phyloP scores from a whole-genome alignment of 73 alveolate species.

The Stentor coeruleus region DNA sequence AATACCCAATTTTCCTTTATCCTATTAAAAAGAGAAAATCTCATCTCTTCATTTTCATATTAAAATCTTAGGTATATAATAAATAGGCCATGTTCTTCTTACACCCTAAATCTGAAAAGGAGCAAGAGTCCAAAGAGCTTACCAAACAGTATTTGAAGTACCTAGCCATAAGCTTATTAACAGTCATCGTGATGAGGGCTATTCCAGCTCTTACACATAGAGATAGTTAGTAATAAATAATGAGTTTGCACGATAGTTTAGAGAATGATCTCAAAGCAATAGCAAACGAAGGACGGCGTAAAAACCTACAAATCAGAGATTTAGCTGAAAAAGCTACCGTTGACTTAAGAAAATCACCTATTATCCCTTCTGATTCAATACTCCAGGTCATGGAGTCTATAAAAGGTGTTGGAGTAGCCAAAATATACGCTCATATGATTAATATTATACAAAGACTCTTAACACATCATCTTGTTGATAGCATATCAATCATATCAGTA shows the following conservation, averaged over 20 bases:
- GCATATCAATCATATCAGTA: conserved; percentile 20
- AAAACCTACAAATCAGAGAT: neutral
- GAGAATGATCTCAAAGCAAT: neutral
- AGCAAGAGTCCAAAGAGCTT: neutral
- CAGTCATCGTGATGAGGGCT: neutral
- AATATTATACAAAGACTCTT: conserved; percentile 1
- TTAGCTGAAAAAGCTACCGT: neutral
- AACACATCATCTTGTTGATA: conserved; percentile 11
- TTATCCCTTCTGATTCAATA: neutral
- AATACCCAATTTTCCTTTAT: no score
- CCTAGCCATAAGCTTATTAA: neutral
- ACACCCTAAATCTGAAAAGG: neutral
- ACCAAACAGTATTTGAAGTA: neutral
- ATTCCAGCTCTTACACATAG: neutral
- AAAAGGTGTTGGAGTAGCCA: neutral
- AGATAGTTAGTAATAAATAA: conserved; percentile 3
- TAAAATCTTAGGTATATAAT: no score
- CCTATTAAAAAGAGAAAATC: no score
- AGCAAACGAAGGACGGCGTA: neutral
- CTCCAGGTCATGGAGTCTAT: conserved; percentile 11
- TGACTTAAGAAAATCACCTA: conserved; percentile 4
- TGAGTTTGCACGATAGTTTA: conserved; percentile 5
- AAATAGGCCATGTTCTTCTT: neutral
- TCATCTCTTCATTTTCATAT: no score
- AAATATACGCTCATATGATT: neutral